Evolutionary conservation across 176 grass and related monocot genomes (phyloP).

Genomic region (Avena sativa): DNA sequence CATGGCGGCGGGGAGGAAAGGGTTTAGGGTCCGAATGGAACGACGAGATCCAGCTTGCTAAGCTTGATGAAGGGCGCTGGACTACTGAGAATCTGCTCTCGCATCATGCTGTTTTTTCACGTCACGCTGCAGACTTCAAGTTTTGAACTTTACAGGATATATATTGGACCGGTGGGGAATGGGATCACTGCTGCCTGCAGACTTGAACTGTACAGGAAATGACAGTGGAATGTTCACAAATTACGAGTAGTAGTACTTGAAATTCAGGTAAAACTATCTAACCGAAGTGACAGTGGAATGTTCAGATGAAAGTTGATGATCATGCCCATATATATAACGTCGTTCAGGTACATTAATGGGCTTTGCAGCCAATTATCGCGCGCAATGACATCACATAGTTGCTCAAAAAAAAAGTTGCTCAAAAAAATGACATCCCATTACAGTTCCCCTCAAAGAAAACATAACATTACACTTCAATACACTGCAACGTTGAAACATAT

Average conservation of each 20-base stretch:
- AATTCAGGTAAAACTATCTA: background rate
- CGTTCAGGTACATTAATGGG: background rate
- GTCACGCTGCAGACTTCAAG: background rate
- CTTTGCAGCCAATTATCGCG: background rate
- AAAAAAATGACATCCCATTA: background rate
- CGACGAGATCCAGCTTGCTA: background rate
- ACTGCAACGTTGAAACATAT: background rate
- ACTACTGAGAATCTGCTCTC: background rate
- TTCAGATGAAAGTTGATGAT: background rate
- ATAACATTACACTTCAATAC: background rate
- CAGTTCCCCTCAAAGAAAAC: background rate
- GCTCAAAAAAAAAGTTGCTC: too few species aligned
- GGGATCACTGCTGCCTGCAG: too few species aligned
- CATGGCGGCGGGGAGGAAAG: conserved; percentile 30
- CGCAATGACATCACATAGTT: background rate
- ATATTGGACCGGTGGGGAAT: too few species aligned
- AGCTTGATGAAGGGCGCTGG: background rate
- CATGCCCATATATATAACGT: background rate
- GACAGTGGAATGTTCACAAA: background rate
- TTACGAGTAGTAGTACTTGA: background rate
- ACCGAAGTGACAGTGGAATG: background rate
- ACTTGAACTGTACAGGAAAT: background rate
- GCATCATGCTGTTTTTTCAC: background rate
- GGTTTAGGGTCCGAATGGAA: conserved; percentile 14
- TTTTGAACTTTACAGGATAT: background rate